Base-by-base conservation (phyloP, 2,329 filamentous ascomycete genomes). In the Didymella arachidicola region DNA sequence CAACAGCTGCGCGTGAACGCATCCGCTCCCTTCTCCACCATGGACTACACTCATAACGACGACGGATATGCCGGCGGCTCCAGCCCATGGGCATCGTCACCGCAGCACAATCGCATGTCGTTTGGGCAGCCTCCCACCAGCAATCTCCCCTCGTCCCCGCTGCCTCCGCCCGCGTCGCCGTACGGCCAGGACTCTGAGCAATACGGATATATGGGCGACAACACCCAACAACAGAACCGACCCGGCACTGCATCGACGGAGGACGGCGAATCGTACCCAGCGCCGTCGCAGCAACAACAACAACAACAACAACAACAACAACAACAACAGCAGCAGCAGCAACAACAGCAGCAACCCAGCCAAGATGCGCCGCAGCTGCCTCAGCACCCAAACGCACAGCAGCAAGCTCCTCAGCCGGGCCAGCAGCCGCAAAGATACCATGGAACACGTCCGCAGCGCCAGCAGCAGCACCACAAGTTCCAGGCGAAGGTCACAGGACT, bases 401-500 rank as follows among this genome's bases (percentile, higher is more conserved):
- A 75, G 48, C 75, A 76, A 61, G 69, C 73, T 53, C 67, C 67
- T 41, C 77, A 79, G 25, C 79, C 78, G 51, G 78, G 75, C 46
- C 67, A 75, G 39, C 75, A 77, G 49, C 75, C 82, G 39, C 80
- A 81, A 55, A 79, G 81, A 69, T 83, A 84, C 65, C 73, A 77
- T 53, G 71, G 71, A 14, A 66, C 64, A 2, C 72, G 79, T 46
- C 75, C 76, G 76, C 80, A 86, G 64, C 70, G 71, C 39, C 76
- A 73, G 42, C 84, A 86, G 53, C 89, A 91, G 27, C 86, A 89
- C 61, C 93, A 91, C 78, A 94, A 92, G 78, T 85, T 99, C 36
- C 93, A 97, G 75, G 93, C 91, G 44, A 99, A 98, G 81, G 93
- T 99, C 63, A 97, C 93, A 0, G 93, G 91, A 2, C 82, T 99